These are phyloP conservation scores for Lentinula boryana DNA, from an alignment of 768 basidiomycete species.

Conservation along the genomic window DNA sequence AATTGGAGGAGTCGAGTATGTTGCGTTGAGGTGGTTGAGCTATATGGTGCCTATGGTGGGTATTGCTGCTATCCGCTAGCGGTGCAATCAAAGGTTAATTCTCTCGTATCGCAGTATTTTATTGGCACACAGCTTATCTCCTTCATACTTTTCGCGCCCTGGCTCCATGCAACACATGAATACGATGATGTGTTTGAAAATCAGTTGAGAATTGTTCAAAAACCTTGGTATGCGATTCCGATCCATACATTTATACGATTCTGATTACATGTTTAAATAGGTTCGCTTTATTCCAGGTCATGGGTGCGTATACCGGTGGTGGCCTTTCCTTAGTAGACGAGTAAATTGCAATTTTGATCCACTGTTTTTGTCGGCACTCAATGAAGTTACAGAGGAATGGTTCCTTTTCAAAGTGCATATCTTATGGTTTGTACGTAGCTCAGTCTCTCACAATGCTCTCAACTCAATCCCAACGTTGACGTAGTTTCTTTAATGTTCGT, in stretches of 20 bases:
- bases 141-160: constrained; percentile 58
- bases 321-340: constrained; percentile 63
- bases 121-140: constrained; percentile 48
- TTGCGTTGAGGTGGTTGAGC: constrained; percentile 49
- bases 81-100: background rate
- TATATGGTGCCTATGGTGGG: constrained; percentile 42
- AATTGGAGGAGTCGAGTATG: constrained; percentile 73
- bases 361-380: background rate
- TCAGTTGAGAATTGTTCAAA: constrained; percentile 47
- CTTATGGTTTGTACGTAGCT: constrained; percentile 47
- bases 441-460: background rate
- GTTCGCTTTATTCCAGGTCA: constrained; percentile 39
- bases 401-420: constrained; percentile 65
- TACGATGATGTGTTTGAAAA: constrained; percentile 43
- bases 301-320: constrained; percentile 58
- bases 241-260: background rate
- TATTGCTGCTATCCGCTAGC: background rate
- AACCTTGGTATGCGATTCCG: constrained; percentile 44
- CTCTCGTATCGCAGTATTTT: constrained; percentile 54
- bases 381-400: constrained; percentile 42
- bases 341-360: constrained; percentile 21
- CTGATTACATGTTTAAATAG: constrained; percentile 14
- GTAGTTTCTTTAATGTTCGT: constrained; percentile 49
- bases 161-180: constrained; percentile 37
- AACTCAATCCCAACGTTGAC: background rate